Conservation (phyloP, 169 alveolate genomes). For the Plasmodium gallinaceum region DNA sequence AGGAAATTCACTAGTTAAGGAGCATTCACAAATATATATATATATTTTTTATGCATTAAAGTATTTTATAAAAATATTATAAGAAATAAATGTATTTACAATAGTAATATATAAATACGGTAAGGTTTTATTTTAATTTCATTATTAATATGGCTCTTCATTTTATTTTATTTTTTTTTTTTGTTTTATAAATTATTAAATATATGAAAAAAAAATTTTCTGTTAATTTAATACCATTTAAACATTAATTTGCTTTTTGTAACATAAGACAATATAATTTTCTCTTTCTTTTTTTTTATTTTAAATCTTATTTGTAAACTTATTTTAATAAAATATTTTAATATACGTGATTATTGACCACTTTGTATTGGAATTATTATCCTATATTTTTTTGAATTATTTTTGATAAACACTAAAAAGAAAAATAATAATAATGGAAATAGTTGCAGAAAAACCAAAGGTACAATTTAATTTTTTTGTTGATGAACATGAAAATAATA, state of each 20-base stretch:
- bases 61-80: slow-evolving; percentile 10
- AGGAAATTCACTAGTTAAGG: neutral
- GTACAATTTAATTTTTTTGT: slow-evolving; percentile 41
- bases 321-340: slow-evolving; percentile 22
- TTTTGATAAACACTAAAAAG: slow-evolving; percentile 12
- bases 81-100: neutral
- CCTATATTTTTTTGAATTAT: slow-evolving; percentile 2
- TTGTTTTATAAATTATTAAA: neutral
- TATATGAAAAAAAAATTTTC: neutral
- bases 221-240: neutral
- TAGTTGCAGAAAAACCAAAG: slow-evolving; percentile 52
- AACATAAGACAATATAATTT: neutral
- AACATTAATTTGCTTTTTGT: neutral
- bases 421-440: slow-evolving; percentile 31
- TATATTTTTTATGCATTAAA: neutral
- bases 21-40: neutral
- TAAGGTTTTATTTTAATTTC: slow-evolving; percentile 11
- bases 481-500: slow-evolving; percentile 36
- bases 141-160: neutral
- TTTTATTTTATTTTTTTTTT: neutral
- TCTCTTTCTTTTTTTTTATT: neutral
- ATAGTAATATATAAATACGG: slow-evolving; percentile 8
- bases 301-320: neutral
- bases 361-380: neutral
- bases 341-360: neutral